Base-by-base conservation (phyloP, 2,329 filamentous ascomycete genomes). In the Neofusicoccum parvum region DNA sequence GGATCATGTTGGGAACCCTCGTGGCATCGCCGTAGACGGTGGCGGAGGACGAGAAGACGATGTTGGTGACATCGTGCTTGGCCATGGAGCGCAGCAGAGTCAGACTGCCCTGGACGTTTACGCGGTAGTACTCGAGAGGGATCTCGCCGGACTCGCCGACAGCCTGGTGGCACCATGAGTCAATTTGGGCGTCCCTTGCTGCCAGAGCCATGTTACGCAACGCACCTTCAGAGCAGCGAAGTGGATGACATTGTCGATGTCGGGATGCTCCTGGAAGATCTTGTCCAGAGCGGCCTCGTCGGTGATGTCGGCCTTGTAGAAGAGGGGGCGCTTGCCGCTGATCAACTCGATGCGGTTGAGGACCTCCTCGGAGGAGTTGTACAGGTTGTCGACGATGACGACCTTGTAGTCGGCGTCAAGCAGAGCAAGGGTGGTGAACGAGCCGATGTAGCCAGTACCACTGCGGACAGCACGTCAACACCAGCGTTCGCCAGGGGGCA, bases 11-110 rank as follows among this genome's bases (percentile, higher is more conserved):
- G 71, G 91, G 89, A 82, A 97, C 92, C 76, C 93, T 91, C 51
- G 95, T 98, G 63, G 94, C 95, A 80, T 99, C 96, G 76, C 95
- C 95, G 80, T 99, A 99, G 71, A 99, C 95, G 71, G 96, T 99
- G 39, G 95, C 95, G 1, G 94, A 97, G 68, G 93, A 97, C 67
- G 94, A 98, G 83, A 99, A 99, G 80, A 99, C 95, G 74, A 99
- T 95, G 85, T 97, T 98, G 81, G 88, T 87, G 72, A 99, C 94
- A 80, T 94, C 90, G 85, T 97, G 88, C 79, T 89, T 89, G 76
- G 88, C 86, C 93, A 99, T 98, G 74, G 89, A 89, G 69, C 89
- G 87, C 68, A 99, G 87, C 54, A 99, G 90, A 72, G 89, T 86
- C 74, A 99, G 89, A 73, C 92, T 95, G 79, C 95, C 96, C 76